Evolutionary conservation across 2,329 filamentous ascomycete species (phyloP).

Genomic region (Fusarium sp.): DNA sequence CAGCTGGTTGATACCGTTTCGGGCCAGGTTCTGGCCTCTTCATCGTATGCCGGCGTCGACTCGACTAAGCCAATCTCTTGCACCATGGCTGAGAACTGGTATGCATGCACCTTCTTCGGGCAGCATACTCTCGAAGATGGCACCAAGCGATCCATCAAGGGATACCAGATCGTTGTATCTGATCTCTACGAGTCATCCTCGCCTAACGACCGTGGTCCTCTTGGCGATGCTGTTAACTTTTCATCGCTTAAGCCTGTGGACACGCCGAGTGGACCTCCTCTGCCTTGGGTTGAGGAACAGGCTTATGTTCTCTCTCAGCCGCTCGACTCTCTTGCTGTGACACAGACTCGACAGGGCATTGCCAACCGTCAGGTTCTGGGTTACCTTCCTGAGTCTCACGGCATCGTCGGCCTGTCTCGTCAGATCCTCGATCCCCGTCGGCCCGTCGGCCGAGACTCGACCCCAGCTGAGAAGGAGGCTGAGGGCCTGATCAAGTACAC

Average conservation of each 20-base stretch:
- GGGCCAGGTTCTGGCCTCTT: constrained; percentile 80
- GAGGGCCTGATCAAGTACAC: constrained; percentile 85
- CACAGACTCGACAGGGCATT: constrained; percentile 92
- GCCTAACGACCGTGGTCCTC: constrained; percentile 85
- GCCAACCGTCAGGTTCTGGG: constrained; percentile 85
- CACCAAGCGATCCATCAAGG: constrained; percentile 72
- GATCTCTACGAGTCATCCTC: constrained; percentile 91
- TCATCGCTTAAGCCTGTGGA: constrained; percentile 80
- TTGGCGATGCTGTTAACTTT: constrained; percentile 77
- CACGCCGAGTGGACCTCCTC: constrained; percentile 63
- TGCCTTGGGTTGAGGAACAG: constrained; percentile 83
- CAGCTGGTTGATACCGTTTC: constrained; percentile 90
- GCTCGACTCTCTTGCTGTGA: constrained; percentile 84
- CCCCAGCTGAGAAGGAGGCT: constrained; percentile 77
- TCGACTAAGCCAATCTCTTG: constrained; percentile 78
- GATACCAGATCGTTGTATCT: constrained; percentile 85
- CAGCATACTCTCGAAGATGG: constrained; percentile 69
- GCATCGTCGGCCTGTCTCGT: constrained; percentile 84
- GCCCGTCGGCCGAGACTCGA: constrained; percentile 86
- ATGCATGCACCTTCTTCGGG: constrained; percentile 83
- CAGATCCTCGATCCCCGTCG: constrained; percentile 85
- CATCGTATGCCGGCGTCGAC: constrained; percentile 80
- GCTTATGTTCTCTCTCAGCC: constrained; percentile 83
- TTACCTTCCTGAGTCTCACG: constrained; percentile 77
- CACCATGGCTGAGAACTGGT: constrained; percentile 93